phyloP scores from a whole-genome alignment of 495 filamentous ascomycete genomes.

The Tuber borchii region DNA sequence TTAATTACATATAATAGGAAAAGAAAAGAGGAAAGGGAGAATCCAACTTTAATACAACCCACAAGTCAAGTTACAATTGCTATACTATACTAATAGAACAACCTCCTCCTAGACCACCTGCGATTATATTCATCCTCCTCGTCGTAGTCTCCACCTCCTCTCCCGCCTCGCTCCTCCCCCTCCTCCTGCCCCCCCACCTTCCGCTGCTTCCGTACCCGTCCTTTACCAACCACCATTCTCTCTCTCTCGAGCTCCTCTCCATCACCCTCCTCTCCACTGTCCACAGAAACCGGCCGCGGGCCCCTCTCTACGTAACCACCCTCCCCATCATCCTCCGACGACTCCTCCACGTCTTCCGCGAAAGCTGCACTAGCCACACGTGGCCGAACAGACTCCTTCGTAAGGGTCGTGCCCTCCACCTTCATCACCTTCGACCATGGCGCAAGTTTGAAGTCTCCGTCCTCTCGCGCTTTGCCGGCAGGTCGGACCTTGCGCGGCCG shows the following conservation, averaged over 20 bases:
- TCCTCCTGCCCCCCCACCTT: background rate
- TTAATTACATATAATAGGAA: background rate
- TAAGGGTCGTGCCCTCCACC: background rate
- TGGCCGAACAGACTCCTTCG: background rate
- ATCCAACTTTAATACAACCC: background rate
- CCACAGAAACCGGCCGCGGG: background rate
- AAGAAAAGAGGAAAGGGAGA: background rate
- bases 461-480: background rate
- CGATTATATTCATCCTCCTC: background rate
- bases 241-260: background rate
- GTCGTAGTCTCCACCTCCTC: background rate
- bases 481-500: background rate
- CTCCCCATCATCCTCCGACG: background rate
- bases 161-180: background rate
- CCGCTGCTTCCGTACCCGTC: background rate
- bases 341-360: background rate
- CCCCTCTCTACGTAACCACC: background rate
- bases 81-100: background rate
- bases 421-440: background rate
- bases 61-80: background rate
- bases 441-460: background rate
- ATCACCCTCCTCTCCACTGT: background rate
- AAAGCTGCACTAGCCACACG: background rate
- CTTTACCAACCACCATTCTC: background rate
- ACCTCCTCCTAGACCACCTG: background rate